A percentile compares a stretch with the other conserved stretches of the same genome.
Evolutionary conservation across 805 yeast species (phyloP).

Genomic region (Candida pini): DNA sequence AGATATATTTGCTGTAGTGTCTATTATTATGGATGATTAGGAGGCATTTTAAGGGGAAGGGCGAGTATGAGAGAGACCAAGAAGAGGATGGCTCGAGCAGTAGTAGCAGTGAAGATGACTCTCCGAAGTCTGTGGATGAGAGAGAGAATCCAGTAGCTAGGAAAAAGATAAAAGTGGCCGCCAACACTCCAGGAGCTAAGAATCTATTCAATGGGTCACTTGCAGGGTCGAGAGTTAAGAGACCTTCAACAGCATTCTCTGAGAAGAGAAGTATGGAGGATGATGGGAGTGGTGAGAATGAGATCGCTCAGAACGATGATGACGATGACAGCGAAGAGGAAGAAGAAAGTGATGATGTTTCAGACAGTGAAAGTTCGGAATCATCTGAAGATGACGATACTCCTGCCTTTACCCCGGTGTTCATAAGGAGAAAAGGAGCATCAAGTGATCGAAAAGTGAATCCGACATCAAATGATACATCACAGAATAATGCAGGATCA

Average conservation of each 20-base stretch:
- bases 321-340: background rate
- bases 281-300: too few species aligned
- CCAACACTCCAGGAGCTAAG: background rate
- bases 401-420: background rate
- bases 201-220: background rate
- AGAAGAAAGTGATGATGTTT: background rate
- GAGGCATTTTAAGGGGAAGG: slow-evolving; percentile 2
- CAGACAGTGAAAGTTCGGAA: background rate
- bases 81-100: too few species aligned
- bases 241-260: too few species aligned
- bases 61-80: slow-evolving; percentile 2
- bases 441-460: background rate
- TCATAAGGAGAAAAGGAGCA: background rate
- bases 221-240: background rate
- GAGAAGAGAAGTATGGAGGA: too few species aligned
- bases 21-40: background rate
- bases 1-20: background rate
- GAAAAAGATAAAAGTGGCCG: background rate
- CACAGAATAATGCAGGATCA: background rate
- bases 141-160: background rate
- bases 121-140: background rate
- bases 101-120: too few species aligned
- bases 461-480: background rate
- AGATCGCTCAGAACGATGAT: too few species aligned
- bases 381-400: background rate